Evolutionary conservation across 2,329 filamentous ascomycete genomes (phyloP).

Genomic region (Coniella lustricola): DNA sequence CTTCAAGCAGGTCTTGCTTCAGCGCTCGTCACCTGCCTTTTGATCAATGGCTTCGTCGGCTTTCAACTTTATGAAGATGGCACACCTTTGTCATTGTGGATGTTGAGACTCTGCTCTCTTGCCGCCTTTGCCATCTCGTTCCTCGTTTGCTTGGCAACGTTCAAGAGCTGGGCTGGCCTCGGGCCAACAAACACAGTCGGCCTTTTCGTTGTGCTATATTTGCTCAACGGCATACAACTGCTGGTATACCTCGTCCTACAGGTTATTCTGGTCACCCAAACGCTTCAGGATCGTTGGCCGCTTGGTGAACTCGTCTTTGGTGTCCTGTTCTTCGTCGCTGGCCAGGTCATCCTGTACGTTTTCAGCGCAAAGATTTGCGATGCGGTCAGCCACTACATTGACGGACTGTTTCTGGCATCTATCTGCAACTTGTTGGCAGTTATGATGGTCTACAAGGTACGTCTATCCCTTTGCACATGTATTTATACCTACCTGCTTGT

Average conservation of each 20-base stretch:
- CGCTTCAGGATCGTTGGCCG: slow-evolving; percentile 91
- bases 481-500: neutral
- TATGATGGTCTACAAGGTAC: slow-evolving; percentile 99
- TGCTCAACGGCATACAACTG: slow-evolving; percentile 82
- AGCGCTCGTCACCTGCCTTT: slow-evolving; percentile 76
- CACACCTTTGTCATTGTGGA: slow-evolving; percentile 87
- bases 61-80: slow-evolving; percentile 98
- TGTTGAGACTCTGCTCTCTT: slow-evolving; percentile 70
- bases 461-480: slow-evolving; percentile 16
- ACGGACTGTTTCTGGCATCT: slow-evolving; percentile 90
- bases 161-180: slow-evolving; percentile 84
- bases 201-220: slow-evolving; percentile 84
- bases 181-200: slow-evolving; percentile 80
- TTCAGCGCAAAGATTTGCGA: slow-evolving; percentile 82
- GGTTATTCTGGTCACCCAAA: slow-evolving; percentile 79
- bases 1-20: slow-evolving; percentile 79
- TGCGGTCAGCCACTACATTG: slow-evolving; percentile 81
- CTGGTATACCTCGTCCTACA: slow-evolving; percentile 83
- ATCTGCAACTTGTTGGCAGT: slow-evolving; percentile 89
- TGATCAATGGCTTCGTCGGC: slow-evolving; percentile 97
- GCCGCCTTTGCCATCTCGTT: slow-evolving; percentile 82
- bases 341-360: slow-evolving; percentile 88
- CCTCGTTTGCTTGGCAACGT: slow-evolving; percentile 82
- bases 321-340: slow-evolving; percentile 82
- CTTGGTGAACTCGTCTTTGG: slow-evolving; percentile 87